Base-by-base conservation (phyloP, 164 flowering plant species). In the Vitis amurensis region DNA sequence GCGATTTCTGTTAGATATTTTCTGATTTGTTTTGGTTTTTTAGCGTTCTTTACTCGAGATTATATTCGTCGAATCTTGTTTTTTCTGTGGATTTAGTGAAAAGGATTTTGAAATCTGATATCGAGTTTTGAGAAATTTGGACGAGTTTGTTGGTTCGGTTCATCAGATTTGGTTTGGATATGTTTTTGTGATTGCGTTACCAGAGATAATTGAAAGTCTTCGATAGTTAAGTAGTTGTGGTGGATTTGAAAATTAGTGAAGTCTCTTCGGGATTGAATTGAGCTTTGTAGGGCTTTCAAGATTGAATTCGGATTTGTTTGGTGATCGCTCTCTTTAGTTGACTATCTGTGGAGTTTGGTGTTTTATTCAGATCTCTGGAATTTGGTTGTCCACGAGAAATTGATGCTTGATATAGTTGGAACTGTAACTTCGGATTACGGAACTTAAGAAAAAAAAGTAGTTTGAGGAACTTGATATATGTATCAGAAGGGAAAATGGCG, bases 401-500 rank as follows among this genome's bases (percentile, higher is more conserved):
- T 29, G 19, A 12, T 8, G 53, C 14, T 65, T 52, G 48, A n/a
- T 19, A 3, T 1, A 51, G 58, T 53, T 29, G 3, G 12, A 19
- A 17, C 31, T 49, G n/a, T 64, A 10, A 64, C 50, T 48, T 64
- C 55, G 19, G 19, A 27, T 29, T 2, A 48, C 12, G 11, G 67
- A 13, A 50, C 10, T 50, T 17, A 14, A 9, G 47, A 23, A n/a
- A 27, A 27, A 19, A 55, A 19, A 12, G 50, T 55, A 14, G 53
- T 44, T n/a, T 23, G 13, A 48, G 31, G 31, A 27, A 58, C 30
- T 59, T 55, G 55, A 58, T 76, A 50, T 70, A 77, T 79, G 83
- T 37, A 67, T 61, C 47, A 44, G 64, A 61, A 57, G 56, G 67
- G 62, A 65, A 60, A 31, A 82, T 84, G 86, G 79, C 89, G 1